A percentile compares a stretch with the other conserved stretches of the same genome.
These are phyloP conservation scores for Chrysoporthe deuterocubensis DNA, from an alignment of 2,329 filamentous ascomycete species.

Conservation along the genomic window DNA sequence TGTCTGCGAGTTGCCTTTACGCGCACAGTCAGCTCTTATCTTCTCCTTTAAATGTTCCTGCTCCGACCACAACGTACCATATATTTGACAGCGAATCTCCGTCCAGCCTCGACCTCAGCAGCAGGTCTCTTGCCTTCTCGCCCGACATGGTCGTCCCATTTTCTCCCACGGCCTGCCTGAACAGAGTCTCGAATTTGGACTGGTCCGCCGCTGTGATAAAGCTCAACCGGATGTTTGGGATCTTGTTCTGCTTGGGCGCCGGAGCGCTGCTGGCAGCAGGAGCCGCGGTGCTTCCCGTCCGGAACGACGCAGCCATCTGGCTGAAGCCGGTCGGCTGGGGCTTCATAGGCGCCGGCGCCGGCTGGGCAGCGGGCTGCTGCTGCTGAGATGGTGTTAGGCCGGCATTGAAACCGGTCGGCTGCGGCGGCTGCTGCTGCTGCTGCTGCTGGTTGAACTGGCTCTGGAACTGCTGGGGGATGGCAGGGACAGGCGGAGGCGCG, in stretches of 20 bases:
- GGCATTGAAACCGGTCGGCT: slow-evolving; percentile 50
- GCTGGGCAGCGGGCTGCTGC: slow-evolving; percentile 49
- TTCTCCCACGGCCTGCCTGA: slow-evolving; percentile 91
- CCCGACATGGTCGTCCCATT: slow-evolving; percentile 84
- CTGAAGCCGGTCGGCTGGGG: slow-evolving; percentile 69
- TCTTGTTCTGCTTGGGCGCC: slow-evolving; percentile 67
- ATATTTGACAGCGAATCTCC: slow-evolving; percentile 90
- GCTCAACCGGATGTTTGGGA: slow-evolving; percentile 90
- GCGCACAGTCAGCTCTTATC: slow-evolving; percentile 11
- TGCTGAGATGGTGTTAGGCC: slow-evolving; percentile 54
- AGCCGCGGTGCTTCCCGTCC: slow-evolving; percentile 52
- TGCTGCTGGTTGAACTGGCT: slow-evolving; percentile 60
- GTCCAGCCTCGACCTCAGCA: slow-evolving; percentile 85
- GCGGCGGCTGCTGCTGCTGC: slow-evolving; percentile 49
- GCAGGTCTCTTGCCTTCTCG: slow-evolving; percentile 87
- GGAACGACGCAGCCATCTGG: slow-evolving; percentile 70
- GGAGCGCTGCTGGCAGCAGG: slow-evolving; percentile 50
- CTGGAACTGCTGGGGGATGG: slow-evolving; percentile 64
- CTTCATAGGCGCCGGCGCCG: slow-evolving; percentile 65
- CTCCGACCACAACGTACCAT: slow-evolving; percentile 61
- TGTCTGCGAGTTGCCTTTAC: slow-evolving; percentile 84
- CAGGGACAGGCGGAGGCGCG: slow-evolving; percentile 59
- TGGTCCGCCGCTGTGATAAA: slow-evolving; percentile 97
- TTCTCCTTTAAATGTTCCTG: background rate
- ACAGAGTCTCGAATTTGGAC: slow-evolving; percentile 94